A percentile compares a stretch with the other conserved stretches of the same genome.
Conservation (phyloP, 1,284 basidiomycete genomes). For the Ceratobasidium sp. region DNA sequence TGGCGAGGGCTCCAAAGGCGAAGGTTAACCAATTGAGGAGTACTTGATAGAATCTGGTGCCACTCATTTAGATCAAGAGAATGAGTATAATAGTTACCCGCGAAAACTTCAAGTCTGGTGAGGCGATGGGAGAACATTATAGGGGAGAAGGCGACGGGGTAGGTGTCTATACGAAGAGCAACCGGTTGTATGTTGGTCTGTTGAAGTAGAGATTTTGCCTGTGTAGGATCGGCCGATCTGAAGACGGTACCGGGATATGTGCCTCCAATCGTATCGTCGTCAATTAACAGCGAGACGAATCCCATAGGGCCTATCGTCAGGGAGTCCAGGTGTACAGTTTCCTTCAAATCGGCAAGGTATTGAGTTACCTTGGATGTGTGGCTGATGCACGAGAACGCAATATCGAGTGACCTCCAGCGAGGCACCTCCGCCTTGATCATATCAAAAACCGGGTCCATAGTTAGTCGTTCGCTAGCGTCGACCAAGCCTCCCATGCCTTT, state of each 20-base stretch:
- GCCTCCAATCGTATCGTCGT: not conserved
- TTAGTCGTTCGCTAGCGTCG: not conserved
- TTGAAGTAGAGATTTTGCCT: not conserved
- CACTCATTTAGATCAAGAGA: not conserved
- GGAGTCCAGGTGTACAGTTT: not conserved
- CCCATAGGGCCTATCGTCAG: conserved; percentile 9
- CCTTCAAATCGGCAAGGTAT: not conserved
- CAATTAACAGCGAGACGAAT: not conserved
- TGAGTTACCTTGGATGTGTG: not conserved
- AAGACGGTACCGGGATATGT: not conserved
- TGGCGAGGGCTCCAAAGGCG: not conserved
- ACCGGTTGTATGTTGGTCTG: not conserved
- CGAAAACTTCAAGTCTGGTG: not conserved
- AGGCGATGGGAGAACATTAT: not conserved
- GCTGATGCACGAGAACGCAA: not conserved
- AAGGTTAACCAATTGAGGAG: not conserved
- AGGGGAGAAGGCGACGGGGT: not conserved
- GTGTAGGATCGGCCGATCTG: not conserved
- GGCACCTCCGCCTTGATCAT: not conserved
- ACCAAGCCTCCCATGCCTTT: not conserved
- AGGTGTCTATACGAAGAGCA: not conserved
- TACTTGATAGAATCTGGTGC: not conserved
- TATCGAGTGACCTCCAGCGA: conserved; percentile 11
- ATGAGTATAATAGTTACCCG: not conserved
- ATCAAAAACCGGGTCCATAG: not conserved